phyloP scores from a whole-genome alignment of 306 rosid species.

The Citrullus amarus region DNA sequence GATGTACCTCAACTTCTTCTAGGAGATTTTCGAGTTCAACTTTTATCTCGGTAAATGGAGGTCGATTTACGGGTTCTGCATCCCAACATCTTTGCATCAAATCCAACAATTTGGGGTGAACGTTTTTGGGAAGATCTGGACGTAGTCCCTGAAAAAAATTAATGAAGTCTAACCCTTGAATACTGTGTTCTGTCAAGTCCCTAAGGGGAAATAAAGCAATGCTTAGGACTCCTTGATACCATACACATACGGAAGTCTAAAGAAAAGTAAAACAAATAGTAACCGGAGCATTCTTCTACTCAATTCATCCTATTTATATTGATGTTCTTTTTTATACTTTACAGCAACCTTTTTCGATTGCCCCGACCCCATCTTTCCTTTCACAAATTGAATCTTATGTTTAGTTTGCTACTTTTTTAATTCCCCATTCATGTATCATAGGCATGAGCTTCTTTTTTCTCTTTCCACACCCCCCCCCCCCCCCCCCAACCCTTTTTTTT shows the following conservation, averaged over 20 bases:
- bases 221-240: neutral
- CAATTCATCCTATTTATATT: neutral
- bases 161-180: neutral
- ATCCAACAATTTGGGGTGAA: slow-evolving; percentile 63
- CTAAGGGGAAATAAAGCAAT: neutral
- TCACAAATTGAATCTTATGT: neutral
- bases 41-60: slow-evolving; percentile 58
- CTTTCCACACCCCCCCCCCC: too few species aligned
- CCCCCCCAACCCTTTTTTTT: neutral
- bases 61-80: slow-evolving; percentile 60
- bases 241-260: neutral
- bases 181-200: neutral
- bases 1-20: slow-evolving; percentile 41
- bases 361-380: neutral
- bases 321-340: neutral
- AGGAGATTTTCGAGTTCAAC: slow-evolving; percentile 62
- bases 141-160: slow-evolving; percentile 62
- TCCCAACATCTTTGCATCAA: slow-evolving; percentile 96
- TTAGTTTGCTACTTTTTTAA: neutral
- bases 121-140: slow-evolving; percentile 70
- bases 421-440: neutral
- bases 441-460: neutral
- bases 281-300: neutral
- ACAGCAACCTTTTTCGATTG: neutral
- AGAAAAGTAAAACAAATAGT: neutral